phyloP scores from a whole-genome alignment of 768 basidiomycete genomes.

The Russula sp. region DNA sequence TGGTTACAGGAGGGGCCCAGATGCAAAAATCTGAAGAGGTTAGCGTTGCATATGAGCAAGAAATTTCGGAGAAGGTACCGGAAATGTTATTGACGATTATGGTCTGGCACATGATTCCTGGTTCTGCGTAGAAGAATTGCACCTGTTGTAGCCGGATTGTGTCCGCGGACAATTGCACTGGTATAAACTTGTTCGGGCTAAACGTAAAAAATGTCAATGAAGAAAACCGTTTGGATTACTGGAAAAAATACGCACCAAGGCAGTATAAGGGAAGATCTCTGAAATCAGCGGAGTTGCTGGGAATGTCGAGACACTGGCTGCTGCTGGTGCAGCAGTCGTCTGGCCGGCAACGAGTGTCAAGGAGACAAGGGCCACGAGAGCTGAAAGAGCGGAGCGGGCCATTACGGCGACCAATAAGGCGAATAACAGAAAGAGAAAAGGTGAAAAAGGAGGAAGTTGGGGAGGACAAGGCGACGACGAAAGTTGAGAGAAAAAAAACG shows the following conservation, averaged over 20 bases:
- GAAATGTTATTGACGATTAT: constrained; percentile 56
- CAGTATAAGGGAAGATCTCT: constrained; percentile 33
- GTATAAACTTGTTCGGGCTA: constrained; percentile 55
- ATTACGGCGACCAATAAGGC: constrained; percentile 31
- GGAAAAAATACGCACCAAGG: constrained; percentile 30
- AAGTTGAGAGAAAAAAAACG: background rate
- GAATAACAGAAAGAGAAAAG: constrained; percentile 23
- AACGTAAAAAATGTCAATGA: background rate
- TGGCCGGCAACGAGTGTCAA: constrained; percentile 33
- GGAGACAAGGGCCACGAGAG: constrained; percentile 36
- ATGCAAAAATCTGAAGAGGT: constrained; percentile 59
- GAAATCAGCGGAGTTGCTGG: constrained; percentile 35
- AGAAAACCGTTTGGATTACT: background rate
- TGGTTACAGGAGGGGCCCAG: constrained; percentile 54
- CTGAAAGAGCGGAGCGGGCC: constrained; percentile 40
- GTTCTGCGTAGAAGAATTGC: constrained; percentile 63
- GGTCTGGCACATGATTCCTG: constrained; percentile 69
- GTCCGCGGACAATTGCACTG: constrained; percentile 44
- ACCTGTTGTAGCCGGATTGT: constrained; percentile 64
- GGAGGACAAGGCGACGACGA: background rate
- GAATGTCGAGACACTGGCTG: constrained; percentile 24
- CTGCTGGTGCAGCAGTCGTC: background rate
- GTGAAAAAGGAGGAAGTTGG: background rate
- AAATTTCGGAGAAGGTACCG: constrained; percentile 35
- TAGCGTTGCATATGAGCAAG: background rate